Conservation (phyloP, 371 early-diverging fungal species). For the Mortierella sp. region DNA sequence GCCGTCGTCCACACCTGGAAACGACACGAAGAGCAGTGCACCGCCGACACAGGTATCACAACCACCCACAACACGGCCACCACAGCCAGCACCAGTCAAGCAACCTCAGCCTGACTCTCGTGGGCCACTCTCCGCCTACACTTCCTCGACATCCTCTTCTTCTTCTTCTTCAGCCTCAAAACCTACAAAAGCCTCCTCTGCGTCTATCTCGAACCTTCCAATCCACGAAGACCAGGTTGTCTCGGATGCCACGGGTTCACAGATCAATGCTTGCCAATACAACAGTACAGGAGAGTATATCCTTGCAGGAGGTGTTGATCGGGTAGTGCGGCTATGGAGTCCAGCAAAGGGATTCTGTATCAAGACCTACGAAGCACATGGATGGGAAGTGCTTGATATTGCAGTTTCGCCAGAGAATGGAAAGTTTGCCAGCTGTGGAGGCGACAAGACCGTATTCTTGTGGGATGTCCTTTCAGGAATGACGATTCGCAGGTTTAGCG, state of each 20-base stretch:
- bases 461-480: conserved; percentile 90
- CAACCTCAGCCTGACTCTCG: too few species aligned
- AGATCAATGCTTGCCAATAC: conserved; percentile 70
- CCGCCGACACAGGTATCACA: background rate
- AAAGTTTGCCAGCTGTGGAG: conserved; percentile 85
- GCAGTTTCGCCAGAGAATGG: conserved; percentile 84
- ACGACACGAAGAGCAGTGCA: background rate
- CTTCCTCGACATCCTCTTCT: background rate
- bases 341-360: conserved; percentile 73
- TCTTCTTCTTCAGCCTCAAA: conserved; percentile 1
- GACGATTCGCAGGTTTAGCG: conserved; percentile 78
- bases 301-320: conserved; percentile 85
- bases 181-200: background rate
- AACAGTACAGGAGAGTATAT: conserved; percentile 79
- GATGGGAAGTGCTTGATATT: conserved; percentile 85
- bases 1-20: background rate
- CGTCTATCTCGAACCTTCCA: conserved; percentile 10
- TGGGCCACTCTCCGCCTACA: too few species aligned
- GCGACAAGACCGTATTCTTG: conserved; percentile 80
- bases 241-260: conserved; percentile 41
- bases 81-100: too few species aligned
- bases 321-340: conserved; percentile 85
- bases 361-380: conserved; percentile 87
- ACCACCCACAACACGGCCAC: background rate
- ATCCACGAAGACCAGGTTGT: conserved; percentile 38